These are phyloP conservation scores for Russula griseocarnosa DNA, from an alignment of 768 basidiomycete genomes.

Conservation along the genomic window DNA sequence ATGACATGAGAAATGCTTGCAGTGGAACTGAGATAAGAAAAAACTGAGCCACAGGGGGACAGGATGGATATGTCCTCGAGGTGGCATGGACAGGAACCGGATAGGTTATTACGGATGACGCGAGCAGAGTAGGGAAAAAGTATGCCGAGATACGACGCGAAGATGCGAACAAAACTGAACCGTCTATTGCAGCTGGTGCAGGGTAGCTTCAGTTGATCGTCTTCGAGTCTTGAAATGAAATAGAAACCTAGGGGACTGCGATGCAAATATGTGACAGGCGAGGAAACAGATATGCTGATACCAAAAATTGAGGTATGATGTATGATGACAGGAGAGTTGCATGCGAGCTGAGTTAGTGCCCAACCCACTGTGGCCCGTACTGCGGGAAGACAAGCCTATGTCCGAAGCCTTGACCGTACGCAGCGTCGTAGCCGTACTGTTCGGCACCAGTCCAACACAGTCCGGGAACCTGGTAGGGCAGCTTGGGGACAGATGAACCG, in stretches of 20 bases:
- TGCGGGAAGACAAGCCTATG: slow-evolving; percentile 41
- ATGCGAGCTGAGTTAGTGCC: slow-evolving; percentile 37
- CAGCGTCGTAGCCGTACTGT: slow-evolving; percentile 39
- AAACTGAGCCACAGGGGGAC: slow-evolving; percentile 45
- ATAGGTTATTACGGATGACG: slow-evolving; percentile 30
- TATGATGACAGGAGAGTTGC: slow-evolving; percentile 15
- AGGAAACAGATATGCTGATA: slow-evolving; percentile 27
- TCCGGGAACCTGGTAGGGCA: slow-evolving; percentile 19
- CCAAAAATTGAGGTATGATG: slow-evolving; percentile 18
- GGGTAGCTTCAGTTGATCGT: slow-evolving; percentile 25
- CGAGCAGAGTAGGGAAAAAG: slow-evolving; percentile 30
- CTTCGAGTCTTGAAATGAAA: slow-evolving; percentile 23
- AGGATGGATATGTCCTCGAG: slow-evolving; percentile 61
- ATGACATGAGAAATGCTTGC: slow-evolving; percentile 34
- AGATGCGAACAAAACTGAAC: slow-evolving; percentile 33
- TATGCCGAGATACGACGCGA: slow-evolving; percentile 32
- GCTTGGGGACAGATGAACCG: slow-evolving; percentile 19
- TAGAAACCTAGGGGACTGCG: slow-evolving; percentile 5
- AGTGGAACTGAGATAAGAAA: slow-evolving; percentile 32
- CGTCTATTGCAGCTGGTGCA: slow-evolving; percentile 25
- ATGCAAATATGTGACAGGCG: slow-evolving; percentile 33
- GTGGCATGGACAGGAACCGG: slow-evolving; percentile 29
- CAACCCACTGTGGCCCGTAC: slow-evolving; percentile 50
- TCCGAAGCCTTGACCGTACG: slow-evolving; percentile 43
- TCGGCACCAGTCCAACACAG: slow-evolving; percentile 29